A percentile compares a stretch with the other conserved stretches of the same genome.
Evolutionary conservation across 305 asterid species (phyloP).

Genomic region (Solanum hybrid): DNA sequence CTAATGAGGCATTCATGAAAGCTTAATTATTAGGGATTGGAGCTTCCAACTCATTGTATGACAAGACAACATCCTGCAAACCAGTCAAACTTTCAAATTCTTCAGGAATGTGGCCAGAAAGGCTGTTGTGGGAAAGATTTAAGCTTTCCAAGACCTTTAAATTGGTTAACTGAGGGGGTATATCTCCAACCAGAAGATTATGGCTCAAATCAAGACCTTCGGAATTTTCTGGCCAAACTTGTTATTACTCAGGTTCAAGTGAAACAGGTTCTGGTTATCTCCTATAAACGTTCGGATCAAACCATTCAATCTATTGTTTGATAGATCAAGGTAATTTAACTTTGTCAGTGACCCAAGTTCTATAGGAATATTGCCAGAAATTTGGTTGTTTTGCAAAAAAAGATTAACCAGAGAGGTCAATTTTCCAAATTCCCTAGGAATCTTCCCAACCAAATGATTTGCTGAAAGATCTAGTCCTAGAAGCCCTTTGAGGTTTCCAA

Average conservation of each 20-base stretch:
- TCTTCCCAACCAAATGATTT: slow-evolving; percentile 22
- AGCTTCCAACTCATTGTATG: slow-evolving; percentile 2
- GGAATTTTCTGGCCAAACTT: slow-evolving; percentile 4
- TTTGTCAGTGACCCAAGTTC: neutral
- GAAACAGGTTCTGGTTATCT: neutral
- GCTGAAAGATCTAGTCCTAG: slow-evolving; percentile 17
- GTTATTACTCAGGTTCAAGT: slow-evolving; percentile 11
- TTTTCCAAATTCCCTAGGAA: slow-evolving; percentile 30
- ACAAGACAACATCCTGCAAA: neutral
- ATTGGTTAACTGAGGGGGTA: neutral
- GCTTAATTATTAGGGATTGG: slow-evolving; percentile 13
- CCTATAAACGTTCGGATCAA: neutral
- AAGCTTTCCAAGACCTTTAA: neutral
- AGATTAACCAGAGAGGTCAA: neutral
- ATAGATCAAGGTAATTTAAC: neutral
- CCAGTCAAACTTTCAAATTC: neutral
- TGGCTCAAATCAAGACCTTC: slow-evolving; percentile 10
- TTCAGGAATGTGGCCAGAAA: slow-evolving; percentile 11
- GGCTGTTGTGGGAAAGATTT: slow-evolving; percentile 12
- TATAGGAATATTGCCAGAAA: neutral
- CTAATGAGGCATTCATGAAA: slow-evolving; percentile 3
- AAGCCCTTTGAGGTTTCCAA: slow-evolving; percentile 18
- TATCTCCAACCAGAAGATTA: neutral
- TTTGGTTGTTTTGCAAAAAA: neutral
- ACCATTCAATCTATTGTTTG: neutral